A percentile compares a stretch with the other conserved stretches of the same genome.
Evolutionary conservation across 2,329 filamentous ascomycete genomes (phyloP).

Genomic region (Monosporascus sp.): DNA sequence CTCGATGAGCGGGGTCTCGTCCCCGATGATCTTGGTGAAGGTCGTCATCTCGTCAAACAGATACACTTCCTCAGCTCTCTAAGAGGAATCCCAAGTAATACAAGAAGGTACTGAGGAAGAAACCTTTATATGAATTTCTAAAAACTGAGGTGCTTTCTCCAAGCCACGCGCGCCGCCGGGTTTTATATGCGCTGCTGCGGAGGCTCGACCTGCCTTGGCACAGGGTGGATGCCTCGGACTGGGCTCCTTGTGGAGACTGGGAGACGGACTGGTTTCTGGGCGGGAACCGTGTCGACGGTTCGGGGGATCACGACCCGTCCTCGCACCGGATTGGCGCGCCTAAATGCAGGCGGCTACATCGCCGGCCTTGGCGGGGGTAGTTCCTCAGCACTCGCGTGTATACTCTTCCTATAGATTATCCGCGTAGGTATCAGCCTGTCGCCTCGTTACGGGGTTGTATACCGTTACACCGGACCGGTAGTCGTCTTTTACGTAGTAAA

Average conservation of each 20-base stretch:
- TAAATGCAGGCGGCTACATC: background rate
- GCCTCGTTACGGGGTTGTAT: background rate
- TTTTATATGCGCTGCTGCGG: too few relatives aligned
- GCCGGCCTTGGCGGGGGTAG: background rate
- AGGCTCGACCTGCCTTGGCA: too few relatives aligned
- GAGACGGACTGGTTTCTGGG: too few relatives aligned
- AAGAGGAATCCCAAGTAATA: background rate
- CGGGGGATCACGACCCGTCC: background rate
- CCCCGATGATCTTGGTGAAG: slow-evolving; percentile 62
- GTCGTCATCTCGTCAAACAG: slow-evolving; percentile 53
- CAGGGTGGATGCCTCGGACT: too few relatives aligned
- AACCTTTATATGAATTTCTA: background rate
- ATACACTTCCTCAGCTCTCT: too few relatives aligned
- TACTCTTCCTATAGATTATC: too few relatives aligned
- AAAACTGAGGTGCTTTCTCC: too few relatives aligned
- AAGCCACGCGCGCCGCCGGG: too few relatives aligned
- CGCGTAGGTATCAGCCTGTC: background rate
- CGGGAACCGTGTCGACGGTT: background rate
- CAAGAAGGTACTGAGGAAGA: background rate
- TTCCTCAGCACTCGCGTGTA: too few relatives aligned
- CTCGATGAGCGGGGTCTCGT: slow-evolving; percentile 57
- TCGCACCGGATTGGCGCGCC: background rate
- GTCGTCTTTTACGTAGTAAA: too few relatives aligned
- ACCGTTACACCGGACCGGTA: too few relatives aligned
- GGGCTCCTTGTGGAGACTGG: too few relatives aligned